Conservation (phyloP, 1,139 yeast species). For the Scheffersomyces illinoinensis region DNA sequence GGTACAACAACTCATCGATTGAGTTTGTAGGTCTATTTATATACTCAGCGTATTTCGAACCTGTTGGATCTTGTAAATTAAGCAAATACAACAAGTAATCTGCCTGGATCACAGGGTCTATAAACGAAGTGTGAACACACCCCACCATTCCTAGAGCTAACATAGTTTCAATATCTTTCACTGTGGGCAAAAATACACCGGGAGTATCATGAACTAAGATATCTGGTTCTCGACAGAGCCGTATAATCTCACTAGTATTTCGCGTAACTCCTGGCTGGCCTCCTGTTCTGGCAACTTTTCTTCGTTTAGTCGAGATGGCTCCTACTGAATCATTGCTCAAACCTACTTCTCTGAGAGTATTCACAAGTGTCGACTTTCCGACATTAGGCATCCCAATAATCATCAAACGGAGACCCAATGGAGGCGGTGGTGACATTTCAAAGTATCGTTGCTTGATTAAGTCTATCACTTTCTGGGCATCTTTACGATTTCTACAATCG, state of each 20-base stretch:
- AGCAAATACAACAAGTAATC: slow-evolving; percentile 78
- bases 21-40: slow-evolving; percentile 72
- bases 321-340: slow-evolving; percentile 21
- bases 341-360: slow-evolving; percentile 66
- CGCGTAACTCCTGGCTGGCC: slow-evolving; percentile 91
- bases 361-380: slow-evolving; percentile 92
- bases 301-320: slow-evolving; percentile 35
- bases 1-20: slow-evolving; percentile 57
- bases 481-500: slow-evolving; percentile 56
- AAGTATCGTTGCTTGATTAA: slow-evolving; percentile 45
- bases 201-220: slow-evolving; percentile 87
- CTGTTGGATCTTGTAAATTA: slow-evolving; percentile 60
- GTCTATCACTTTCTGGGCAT: slow-evolving; percentile 53
- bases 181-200: slow-evolving; percentile 84
- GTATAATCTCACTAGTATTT: slow-evolving; percentile 73
- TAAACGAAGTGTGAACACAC: slow-evolving; percentile 66
- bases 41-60: slow-evolving; percentile 47
- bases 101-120: slow-evolving; percentile 85
- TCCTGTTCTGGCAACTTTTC: slow-evolving; percentile 83
- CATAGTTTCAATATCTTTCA: slow-evolving; percentile 69
- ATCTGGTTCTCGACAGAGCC: slow-evolving; percentile 62
- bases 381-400: slow-evolving; percentile 96
- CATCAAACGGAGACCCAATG: slow-evolving; percentile 75
- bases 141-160: slow-evolving; percentile 73
- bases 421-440: slow-evolving; percentile 65